Conservation (phyloP, 805 yeast species). For the Wickerhamiella azyma region DNA sequence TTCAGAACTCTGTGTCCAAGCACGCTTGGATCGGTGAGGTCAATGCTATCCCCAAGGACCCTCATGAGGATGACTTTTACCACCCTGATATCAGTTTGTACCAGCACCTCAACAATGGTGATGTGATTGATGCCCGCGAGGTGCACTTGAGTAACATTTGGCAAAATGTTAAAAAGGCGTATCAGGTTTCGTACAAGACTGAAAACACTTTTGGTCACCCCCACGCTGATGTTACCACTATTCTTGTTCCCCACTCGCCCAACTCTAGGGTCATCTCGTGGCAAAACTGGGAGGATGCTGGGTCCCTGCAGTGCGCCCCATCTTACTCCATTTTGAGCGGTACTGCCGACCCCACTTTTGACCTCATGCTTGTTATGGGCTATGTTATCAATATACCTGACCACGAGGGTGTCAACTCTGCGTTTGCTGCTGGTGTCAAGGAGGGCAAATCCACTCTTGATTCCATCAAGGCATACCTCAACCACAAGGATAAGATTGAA, state of each 20-base stretch:
- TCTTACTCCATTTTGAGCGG: slow-evolving; percentile 16
- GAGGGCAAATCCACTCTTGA: slow-evolving; percentile 23
- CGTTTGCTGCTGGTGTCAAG: slow-evolving; percentile 16
- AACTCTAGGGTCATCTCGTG: slow-evolving; percentile 16
- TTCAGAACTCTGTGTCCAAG: neutral
- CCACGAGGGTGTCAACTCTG: slow-evolving; percentile 16
- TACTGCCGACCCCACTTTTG: slow-evolving; percentile 8
- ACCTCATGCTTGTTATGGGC: slow-evolving; percentile 10
- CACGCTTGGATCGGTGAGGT: neutral
- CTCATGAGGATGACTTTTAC: slow-evolving; percentile 8
- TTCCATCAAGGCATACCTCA: slow-evolving; percentile 20
- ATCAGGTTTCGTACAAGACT: slow-evolving; percentile 19
- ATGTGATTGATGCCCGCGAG: slow-evolving; percentile 1
- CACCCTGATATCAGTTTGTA: neutral
- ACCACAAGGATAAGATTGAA: slow-evolving; percentile 10
- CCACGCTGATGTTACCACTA: slow-evolving; percentile 20
- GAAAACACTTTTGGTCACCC: slow-evolving; percentile 20
- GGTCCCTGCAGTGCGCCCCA: slow-evolving; percentile 19
- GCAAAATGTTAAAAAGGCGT: slow-evolving; percentile 10
- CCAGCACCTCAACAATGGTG: neutral
- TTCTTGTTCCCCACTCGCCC: slow-evolving; percentile 9
- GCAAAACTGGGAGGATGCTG: slow-evolving; percentile 19
- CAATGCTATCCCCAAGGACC: neutral
- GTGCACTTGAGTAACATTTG: neutral
- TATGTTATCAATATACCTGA: slow-evolving; percentile 18